Percentiles rank a stretch among this genome's conserved stretches.
These are phyloP conservation scores for Astragalus glycyphyllos DNA, from an alignment of 306 rosid genomes.

Conservation along the genomic window DNA sequence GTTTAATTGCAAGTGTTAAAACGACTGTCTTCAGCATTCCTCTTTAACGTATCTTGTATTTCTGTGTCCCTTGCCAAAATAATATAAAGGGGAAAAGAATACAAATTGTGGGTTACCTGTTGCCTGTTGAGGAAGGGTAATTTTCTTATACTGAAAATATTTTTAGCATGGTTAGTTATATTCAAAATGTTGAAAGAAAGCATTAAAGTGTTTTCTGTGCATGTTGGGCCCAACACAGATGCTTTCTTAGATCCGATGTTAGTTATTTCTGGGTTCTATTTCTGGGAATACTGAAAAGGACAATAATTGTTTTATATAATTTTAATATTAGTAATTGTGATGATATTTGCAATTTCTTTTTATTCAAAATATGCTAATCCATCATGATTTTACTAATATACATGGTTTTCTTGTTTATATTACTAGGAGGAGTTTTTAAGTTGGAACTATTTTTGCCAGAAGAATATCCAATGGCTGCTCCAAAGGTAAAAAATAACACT, in stretches of 20 bases:
- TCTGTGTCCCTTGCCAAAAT: too few species aligned
- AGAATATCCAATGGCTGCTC: constrained; percentile 99
- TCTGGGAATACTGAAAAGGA: constrained; percentile 7
- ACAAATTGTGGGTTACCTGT: neutral
- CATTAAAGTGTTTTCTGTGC: neutral
- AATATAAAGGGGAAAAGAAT: too few species aligned
- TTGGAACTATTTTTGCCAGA: constrained; percentile 92
- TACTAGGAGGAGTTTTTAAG: constrained; percentile 91
- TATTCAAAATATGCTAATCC: neutral
- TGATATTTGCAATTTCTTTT: neutral
- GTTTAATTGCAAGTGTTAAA: too few species aligned
- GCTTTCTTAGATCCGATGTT: constrained; percentile 15
- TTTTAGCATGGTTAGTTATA: neutral
- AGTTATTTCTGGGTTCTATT: neutral
- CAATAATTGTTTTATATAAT: neutral
- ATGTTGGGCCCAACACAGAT: neutral
- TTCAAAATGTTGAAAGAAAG: neutral
- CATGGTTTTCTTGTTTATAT: constrained; percentile 32
- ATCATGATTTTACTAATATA: constrained; percentile 7
- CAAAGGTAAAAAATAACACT: constrained; percentile 66
- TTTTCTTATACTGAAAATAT: neutral
- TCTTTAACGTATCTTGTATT: too few species aligned
- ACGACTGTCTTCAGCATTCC: too few species aligned
- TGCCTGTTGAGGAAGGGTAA: neutral
- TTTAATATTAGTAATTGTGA: neutral